Percentiles rank a stretch among this genome's conserved stretches.
These are phyloP conservation scores for Phytophthora cactorum DNA, from an alignment of 352 stramenopile species.

Conservation along the genomic window DNA sequence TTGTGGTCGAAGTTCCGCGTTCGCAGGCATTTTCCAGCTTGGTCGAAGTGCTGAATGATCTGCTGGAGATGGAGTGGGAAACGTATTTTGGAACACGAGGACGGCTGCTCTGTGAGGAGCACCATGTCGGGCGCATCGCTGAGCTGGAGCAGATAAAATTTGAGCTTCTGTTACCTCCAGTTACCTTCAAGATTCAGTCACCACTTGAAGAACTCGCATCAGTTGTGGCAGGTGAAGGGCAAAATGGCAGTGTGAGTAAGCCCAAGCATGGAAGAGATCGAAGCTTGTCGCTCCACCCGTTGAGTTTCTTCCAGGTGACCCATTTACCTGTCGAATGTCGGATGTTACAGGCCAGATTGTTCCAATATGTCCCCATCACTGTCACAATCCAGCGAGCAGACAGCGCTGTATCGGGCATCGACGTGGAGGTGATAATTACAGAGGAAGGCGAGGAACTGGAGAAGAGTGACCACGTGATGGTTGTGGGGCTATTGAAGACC, in stretches of 20 bases:
- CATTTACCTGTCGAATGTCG: conserved; percentile 20
- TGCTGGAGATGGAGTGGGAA: conserved; percentile 59
- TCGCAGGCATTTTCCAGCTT: conserved; percentile 24
- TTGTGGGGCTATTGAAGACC: conserved; percentile 45
- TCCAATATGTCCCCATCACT: conserved; percentile 35
- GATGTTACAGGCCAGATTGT: conserved; percentile 21
- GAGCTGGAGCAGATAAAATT: conserved; percentile 20
- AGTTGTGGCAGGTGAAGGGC: neutral
- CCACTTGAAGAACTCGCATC: neutral
- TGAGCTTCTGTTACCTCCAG: conserved; percentile 40
- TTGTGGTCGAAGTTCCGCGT: conserved; percentile 54
- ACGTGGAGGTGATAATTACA: conserved; percentile 43
- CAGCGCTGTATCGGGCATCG: conserved; percentile 16
- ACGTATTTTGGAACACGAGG: conserved; percentile 59
- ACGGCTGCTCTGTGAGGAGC: conserved; percentile 28
- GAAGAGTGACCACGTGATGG: conserved; percentile 40
- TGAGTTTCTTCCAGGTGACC: conserved; percentile 30
- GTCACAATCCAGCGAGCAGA: conserved; percentile 22
- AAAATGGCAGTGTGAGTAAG: conserved; percentile 18
- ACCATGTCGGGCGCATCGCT: conserved; percentile 19
- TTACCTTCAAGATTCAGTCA: conserved; percentile 41
- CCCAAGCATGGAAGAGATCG: conserved; percentile 9
- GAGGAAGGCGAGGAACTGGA: conserved; percentile 34
- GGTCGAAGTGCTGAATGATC: conserved; percentile 39
- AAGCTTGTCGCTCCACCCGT: conserved; percentile 17